These are phyloP conservation scores for Colletotrichum sp. DNA, from an alignment of 2,329 filamentous ascomycete genomes.

Conservation along the genomic window DNA sequence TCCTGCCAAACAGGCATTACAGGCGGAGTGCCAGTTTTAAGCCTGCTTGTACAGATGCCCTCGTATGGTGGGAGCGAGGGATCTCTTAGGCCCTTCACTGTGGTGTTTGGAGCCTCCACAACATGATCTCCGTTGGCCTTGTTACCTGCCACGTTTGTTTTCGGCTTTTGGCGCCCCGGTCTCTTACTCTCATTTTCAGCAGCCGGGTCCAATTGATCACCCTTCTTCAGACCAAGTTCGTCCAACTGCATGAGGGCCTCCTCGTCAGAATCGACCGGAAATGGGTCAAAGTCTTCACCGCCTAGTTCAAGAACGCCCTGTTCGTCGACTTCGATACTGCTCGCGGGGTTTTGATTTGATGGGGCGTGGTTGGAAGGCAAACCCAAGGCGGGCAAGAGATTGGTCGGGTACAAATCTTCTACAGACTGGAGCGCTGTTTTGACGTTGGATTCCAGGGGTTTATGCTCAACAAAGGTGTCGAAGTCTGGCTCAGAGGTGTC, in stretches of 20 bases:
- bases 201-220: background rate
- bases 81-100: conserved; percentile 23
- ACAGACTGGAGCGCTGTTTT: conserved; percentile 83
- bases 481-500: conserved; percentile 57
- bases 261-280: conserved; percentile 59
- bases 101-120: background rate
- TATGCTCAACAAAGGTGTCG: conserved; percentile 65
- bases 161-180: background rate
- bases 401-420: conserved; percentile 81
- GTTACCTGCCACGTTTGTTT: background rate
- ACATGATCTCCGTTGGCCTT: background rate
- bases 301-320: conserved; percentile 53
- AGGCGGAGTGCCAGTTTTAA: conserved; percentile 40
- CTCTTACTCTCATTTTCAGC: background rate
- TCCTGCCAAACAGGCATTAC: conserved; percentile 39
- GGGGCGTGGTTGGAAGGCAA: conserved; percentile 33
- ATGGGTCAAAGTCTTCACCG: conserved; percentile 53
- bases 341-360: conserved; percentile 35
- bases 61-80: conserved; percentile 2
- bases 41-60: conserved; percentile 48
- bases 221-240: background rate
- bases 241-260: conserved; percentile 41
- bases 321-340: conserved; percentile 70
- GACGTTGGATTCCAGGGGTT: conserved; percentile 62
- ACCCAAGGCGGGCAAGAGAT: conserved; percentile 56